Conservation (phyloP, 257 asterid species). For the Parsonsia alboflavescens region DNA sequence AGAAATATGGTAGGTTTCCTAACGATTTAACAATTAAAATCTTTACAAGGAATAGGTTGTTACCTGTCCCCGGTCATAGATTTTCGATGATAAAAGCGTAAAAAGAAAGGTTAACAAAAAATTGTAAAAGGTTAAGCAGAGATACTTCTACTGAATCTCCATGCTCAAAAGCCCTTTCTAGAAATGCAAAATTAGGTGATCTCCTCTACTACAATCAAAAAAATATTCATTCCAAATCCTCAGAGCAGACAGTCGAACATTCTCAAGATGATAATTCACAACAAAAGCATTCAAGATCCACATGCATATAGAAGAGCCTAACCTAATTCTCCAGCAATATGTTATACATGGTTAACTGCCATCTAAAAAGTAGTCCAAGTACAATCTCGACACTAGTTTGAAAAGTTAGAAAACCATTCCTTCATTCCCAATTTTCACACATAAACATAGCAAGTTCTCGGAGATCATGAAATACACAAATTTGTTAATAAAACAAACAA, state of each 20-base stretch:
- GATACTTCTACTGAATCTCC: not conserved
- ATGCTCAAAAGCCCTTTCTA: not conserved
- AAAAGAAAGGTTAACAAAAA: not conserved
- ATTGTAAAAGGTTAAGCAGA: not conserved
- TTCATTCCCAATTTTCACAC: not conserved
- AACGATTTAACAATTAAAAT: not conserved
- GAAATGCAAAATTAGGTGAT: not conserved
- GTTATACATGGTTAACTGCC: not conserved
- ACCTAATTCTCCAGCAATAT: not conserved
- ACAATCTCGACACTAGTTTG: not conserved
- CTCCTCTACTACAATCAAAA: not conserved
- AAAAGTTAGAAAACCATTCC: not conserved
- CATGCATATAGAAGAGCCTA: not conserved
- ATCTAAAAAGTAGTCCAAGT: not conserved
- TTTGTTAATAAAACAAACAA: not conserved
- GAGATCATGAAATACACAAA: not conserved
- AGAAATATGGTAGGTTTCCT: not conserved
- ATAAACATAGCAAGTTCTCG: not conserved
- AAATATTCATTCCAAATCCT: not conserved
- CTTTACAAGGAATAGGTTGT: not conserved
- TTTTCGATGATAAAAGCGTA: not conserved
- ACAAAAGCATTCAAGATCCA: not conserved
- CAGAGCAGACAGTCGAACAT: not conserved
- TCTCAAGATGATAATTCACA: not conserved
- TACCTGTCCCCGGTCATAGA: not conserved